Percentiles rank a stretch among this genome's conserved stretches.
These are phyloP conservation scores for Juglanconis juglandina DNA, from an alignment of 2,329 filamentous ascomycete species.

Conservation along the genomic window DNA sequence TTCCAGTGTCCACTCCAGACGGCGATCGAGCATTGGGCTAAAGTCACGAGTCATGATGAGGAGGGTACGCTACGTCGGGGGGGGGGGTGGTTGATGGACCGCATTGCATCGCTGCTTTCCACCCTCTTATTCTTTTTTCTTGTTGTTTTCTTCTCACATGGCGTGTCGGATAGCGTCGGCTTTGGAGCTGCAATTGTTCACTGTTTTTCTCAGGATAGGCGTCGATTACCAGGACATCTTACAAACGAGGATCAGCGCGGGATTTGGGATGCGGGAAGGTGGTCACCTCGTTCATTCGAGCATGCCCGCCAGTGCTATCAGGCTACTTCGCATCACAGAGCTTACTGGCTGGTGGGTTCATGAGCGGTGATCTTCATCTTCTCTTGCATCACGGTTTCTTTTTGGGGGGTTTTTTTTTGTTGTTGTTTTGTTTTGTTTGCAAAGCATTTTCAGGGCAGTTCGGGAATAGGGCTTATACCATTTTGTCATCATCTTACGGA, in stretches of 20 bases:
- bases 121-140: not conserved
- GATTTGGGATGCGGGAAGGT: not conserved
- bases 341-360: not conserved
- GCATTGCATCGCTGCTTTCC: not conserved
- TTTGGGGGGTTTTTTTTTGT: not conserved
- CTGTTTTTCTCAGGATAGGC: not conserved
- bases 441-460: slow-evolving; percentile 16
- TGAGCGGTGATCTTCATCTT: not conserved
- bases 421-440: not conserved
- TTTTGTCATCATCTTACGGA: slow-evolving; percentile 4
- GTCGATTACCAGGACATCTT: not conserved
- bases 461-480: slow-evolving; percentile 16
- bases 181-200: not conserved
- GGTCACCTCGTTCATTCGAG: not conserved
- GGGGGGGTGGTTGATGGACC: not conserved
- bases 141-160: not conserved
- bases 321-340: not conserved
- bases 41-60: slow-evolving; percentile 13
- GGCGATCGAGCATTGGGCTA: not conserved
- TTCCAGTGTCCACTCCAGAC: not conserved
- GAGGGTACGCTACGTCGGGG: slow-evolving; percentile 1
- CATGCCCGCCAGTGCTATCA: not conserved
- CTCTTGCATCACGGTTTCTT: not conserved
- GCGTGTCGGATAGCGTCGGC: not conserved
- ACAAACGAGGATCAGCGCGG: not conserved